Percentiles rank a stretch among this genome's conserved stretches.
phyloP scores from a whole-genome alignment of 1,284 basidiomycete species.

The Omphalotus olearius region DNA sequence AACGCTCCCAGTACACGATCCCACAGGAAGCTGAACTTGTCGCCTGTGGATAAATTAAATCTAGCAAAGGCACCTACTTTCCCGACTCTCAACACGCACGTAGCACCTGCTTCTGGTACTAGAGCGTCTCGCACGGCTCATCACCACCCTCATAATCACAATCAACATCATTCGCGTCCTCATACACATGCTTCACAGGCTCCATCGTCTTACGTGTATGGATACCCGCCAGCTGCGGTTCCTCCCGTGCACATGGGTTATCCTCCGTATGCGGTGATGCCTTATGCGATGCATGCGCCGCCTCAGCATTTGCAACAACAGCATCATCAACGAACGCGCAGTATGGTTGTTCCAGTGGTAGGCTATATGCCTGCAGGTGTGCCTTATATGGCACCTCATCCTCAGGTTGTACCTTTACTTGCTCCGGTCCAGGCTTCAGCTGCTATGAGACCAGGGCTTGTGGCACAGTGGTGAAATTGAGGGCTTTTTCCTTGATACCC shows the following conservation, averaged over 20 bases:
- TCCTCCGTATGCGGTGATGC: constrained; percentile 1
- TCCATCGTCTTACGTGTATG: too few species aligned
- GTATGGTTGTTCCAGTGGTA: not conserved
- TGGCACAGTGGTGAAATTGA: too few species aligned
- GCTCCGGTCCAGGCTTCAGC: too few species aligned
- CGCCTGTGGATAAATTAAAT: not conserved
- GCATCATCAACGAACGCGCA: constrained; percentile 3
- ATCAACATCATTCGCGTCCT: not conserved
- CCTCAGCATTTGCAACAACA: not conserved
- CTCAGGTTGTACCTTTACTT: not conserved
- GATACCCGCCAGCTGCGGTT: too few species aligned
- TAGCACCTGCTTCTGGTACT: not conserved
- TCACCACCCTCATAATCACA: not conserved
- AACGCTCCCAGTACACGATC: not conserved
- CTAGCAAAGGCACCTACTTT: not conserved
- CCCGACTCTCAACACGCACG: constrained; percentile 4
- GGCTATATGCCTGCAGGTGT: not conserved
- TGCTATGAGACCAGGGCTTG: too few species aligned
- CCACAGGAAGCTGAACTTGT: too few species aligned
- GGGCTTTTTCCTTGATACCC: too few species aligned
- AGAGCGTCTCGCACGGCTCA: not conserved
- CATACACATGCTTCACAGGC: not conserved
- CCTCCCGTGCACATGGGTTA: not conserved
- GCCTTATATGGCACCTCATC: not conserved
- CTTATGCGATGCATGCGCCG: not conserved